Base-by-base conservation (phyloP, 2,329 filamentous ascomycete genomes). In the Podosphaera aphanis region DNA sequence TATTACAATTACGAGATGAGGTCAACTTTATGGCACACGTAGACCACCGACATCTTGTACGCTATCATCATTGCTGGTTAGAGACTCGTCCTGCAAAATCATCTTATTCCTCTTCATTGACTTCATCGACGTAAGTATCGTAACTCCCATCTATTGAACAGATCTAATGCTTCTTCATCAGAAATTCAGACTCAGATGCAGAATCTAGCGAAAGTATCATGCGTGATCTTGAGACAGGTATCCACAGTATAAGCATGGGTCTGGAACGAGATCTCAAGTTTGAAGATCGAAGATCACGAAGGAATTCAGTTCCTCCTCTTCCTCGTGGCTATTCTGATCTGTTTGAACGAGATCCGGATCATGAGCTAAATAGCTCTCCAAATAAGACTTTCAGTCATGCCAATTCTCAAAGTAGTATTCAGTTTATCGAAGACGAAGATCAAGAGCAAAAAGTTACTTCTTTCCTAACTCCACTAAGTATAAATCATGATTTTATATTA, bases 41-140 rank as follows among this genome's bases (percentile, higher is more conserved):
- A 15, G 70, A 79, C 40, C 76, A 81, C 57, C 66, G 65, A 4
- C 78, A 80, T 54, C 69, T 81, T 46, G 76, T 80, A 31, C 66
- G 75, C 20, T 81, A 81, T 53, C 73, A 73, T 54, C 67, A 68
- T 44, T 71, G 71, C 13, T 81, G 77, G 77, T 63, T 78, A 13
- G 77, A 80, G 59, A 59, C 19, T 62, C 63, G 48, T 18, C 45
- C 46, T 41, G 11, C 19, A 29, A 29, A 29, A 11, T 11, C 25
- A 29, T 29, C 25, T 11, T 29, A 29, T 29, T 29, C 25, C 11
- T 29, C 25, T 29, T 29, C 25, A 11, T 11, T 38, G 6, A 15
- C n/a, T 38, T 38, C 25, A 11, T 29, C 36, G 36, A 38, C 36
- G 36, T 38, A 7, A 38, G 36, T 38, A 38, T 38, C 2, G 8